Evolutionary conservation across 139 green algal genomes (phyloP).

Genomic region (Coelastrella sp.): DNA sequence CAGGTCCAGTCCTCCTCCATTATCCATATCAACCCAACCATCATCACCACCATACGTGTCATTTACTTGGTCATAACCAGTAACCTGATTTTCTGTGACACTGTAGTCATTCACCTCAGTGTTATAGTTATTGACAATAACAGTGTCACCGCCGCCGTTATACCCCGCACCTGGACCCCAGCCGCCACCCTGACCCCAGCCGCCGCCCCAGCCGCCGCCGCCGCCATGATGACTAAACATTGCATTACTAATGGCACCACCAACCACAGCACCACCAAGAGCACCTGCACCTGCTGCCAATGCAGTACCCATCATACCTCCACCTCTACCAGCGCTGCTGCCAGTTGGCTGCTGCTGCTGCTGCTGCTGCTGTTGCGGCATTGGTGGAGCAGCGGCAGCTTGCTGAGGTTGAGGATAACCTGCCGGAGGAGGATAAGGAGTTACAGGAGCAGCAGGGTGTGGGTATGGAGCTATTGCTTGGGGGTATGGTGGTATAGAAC

Average conservation of each 20-base stretch:
- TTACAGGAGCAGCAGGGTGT: neutral
- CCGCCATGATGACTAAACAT: constrained; percentile 15
- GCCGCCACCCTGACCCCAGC: neutral
- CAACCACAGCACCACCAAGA: constrained; percentile 22
- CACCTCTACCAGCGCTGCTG: neutral
- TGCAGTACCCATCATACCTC: constrained; percentile 16
- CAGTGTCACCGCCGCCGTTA: constrained; percentile 1
- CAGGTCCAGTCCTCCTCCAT: neutral
- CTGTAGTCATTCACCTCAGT: neutral
- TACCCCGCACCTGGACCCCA: neutral
- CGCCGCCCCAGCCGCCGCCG: neutral
- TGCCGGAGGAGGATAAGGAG: neutral
- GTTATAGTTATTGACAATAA: constrained; percentile 30
- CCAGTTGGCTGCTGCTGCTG: neutral
- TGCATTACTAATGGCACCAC: constrained; percentile 15
- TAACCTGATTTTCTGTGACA: neutral
- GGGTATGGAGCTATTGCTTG: neutral
- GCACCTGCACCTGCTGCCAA: constrained; percentile 23
- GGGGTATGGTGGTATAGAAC: neutral
- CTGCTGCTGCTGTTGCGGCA: constrained; percentile 15
- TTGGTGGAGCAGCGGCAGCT: neutral
- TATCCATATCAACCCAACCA: neutral
- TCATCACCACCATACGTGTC: neutral
- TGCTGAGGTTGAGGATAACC: neutral
- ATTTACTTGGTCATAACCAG: neutral